These are phyloP conservation scores for Arthrobotrys entomopaga DNA, from an alignment of 2,329 filamentous ascomycete genomes.

Conservation along the genomic window DNA sequence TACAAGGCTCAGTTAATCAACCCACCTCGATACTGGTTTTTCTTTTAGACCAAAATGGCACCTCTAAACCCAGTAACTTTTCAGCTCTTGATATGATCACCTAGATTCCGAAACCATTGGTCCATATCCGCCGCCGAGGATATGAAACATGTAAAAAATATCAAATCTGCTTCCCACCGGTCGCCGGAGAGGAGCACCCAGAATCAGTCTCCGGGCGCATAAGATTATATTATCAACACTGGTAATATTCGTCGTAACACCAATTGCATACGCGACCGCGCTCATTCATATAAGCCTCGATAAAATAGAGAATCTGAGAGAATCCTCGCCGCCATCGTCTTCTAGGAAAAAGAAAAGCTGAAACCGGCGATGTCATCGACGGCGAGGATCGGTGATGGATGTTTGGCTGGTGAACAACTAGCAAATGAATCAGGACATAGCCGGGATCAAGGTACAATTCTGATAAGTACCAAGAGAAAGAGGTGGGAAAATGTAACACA, in stretches of 20 bases:
- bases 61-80: not conserved
- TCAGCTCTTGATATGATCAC: slow-evolving; percentile 14
- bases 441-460: slow-evolving; percentile 8
- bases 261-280: slow-evolving; percentile 27
- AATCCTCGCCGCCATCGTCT: not conserved
- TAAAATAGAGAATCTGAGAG: slow-evolving; percentile 18
- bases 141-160: too few relatives aligned
- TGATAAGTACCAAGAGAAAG: slow-evolving; percentile 20
- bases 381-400: not conserved
- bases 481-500: slow-evolving; percentile 6
- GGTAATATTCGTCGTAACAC: slow-evolving; percentile 27
- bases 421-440: not conserved
- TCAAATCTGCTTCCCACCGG: too few relatives aligned
- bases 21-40: not conserved
- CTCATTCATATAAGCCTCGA: slow-evolving; percentile 28
- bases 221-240: slow-evolving; percentile 20
- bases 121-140: too few relatives aligned
- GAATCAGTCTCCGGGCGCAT: slow-evolving; percentile 35
- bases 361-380: slow-evolving; percentile 9
- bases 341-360: slow-evolving; percentile 20
- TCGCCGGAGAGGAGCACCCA: slow-evolving; percentile 3
- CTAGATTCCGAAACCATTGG: too few relatives aligned
- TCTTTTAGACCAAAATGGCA: slow-evolving; percentile 6
- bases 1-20: too few relatives aligned
- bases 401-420: too few relatives aligned